phyloP scores from a whole-genome alignment of 1,284 basidiomycete species.

The Puccinia triticina region DNA sequence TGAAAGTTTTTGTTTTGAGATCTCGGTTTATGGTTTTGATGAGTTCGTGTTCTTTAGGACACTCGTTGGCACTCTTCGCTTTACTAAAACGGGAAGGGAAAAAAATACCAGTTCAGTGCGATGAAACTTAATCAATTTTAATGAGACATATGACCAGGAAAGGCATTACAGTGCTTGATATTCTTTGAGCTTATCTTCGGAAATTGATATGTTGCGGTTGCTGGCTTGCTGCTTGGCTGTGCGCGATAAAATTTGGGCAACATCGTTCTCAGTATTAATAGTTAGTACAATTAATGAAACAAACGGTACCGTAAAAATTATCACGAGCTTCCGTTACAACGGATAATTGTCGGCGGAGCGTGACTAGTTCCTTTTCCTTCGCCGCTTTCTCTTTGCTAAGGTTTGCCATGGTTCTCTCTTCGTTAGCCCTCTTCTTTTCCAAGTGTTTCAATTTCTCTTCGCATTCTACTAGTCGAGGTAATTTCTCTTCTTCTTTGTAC shows the following conservation, averaged over 20 bases:
- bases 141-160: neutral
- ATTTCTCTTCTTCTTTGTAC: slow-evolving; percentile 77
- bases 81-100: slow-evolving; percentile 64
- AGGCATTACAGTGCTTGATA: slow-evolving; percentile 78
- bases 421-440: slow-evolving; percentile 27
- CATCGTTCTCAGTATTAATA: neutral
- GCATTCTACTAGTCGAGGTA: slow-evolving; percentile 43
- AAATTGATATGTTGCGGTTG: slow-evolving; percentile 73
- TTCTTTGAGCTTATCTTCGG: slow-evolving; percentile 78
- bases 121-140: neutral
- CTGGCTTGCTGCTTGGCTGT: slow-evolving; percentile 72
- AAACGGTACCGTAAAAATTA: slow-evolving; percentile 65
- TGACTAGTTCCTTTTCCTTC: slow-evolving; percentile 35
- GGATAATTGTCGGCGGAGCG: slow-evolving; percentile 62
- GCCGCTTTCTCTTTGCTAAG: slow-evolving; percentile 25
- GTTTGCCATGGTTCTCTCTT: slow-evolving; percentile 20
- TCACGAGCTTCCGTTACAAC: slow-evolving; percentile 73
- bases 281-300: slow-evolving; percentile 4
- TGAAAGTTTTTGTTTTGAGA: slow-evolving; percentile 19
- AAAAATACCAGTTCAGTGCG: neutral
- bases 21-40: slow-evolving; percentile 75
- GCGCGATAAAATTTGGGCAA: slow-evolving; percentile 61
- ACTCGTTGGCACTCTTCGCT: slow-evolving; percentile 73
- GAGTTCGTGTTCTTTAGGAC: slow-evolving; percentile 82
- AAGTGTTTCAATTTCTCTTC: slow-evolving; percentile 48